Evolutionary conservation across 2,329 filamentous ascomycete species (phyloP).

Genomic region (Diaporthe ilicicola): DNA sequence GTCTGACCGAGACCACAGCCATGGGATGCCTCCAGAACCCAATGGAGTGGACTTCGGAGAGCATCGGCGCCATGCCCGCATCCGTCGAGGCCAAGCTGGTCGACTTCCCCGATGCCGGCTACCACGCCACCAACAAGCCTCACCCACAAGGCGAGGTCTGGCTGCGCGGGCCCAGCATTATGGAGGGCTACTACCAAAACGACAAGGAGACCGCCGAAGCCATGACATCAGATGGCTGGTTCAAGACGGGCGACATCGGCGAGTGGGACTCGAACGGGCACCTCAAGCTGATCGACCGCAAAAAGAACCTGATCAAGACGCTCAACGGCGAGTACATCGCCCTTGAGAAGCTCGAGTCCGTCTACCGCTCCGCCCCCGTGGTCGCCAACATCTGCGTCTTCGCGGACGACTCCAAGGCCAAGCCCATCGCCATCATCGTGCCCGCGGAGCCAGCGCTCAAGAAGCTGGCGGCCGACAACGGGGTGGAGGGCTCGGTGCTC

Average conservation of each 20-base stretch:
- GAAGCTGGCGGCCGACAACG: conserved; percentile 56
- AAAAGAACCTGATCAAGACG: conserved; percentile 90
- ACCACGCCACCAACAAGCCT: conserved; percentile 78
- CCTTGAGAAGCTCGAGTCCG: conserved; percentile 73
- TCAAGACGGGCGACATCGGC: conserved; percentile 87
- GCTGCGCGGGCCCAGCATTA: conserved; percentile 80
- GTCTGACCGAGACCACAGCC: conserved; percentile 84
- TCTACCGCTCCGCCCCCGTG: conserved; percentile 59
- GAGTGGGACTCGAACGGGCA: conserved; percentile 79
- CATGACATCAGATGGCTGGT: conserved; percentile 80
- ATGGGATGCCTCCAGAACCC: conserved; percentile 81
- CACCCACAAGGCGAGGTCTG: conserved; percentile 85
- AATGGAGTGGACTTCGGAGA: conserved; percentile 77
- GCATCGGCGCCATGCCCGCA: conserved; percentile 77
- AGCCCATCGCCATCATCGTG: conserved; percentile 65
- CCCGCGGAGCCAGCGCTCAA: conserved; percentile 64
- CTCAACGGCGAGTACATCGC: conserved; percentile 85
- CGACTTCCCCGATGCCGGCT: conserved; percentile 85
- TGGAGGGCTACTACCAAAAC: conserved; percentile 79
- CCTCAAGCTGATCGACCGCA: conserved; percentile 80
- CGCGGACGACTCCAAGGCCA: conserved; percentile 58
- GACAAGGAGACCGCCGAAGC: conserved; percentile 77
- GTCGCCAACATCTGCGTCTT: conserved; percentile 67
- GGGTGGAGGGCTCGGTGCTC: conserved; percentile 60
- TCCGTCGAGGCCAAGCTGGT: conserved; percentile 85